Conservation (phyloP, 768 basidiomycete species). For the Agrocybe pediades region DNA sequence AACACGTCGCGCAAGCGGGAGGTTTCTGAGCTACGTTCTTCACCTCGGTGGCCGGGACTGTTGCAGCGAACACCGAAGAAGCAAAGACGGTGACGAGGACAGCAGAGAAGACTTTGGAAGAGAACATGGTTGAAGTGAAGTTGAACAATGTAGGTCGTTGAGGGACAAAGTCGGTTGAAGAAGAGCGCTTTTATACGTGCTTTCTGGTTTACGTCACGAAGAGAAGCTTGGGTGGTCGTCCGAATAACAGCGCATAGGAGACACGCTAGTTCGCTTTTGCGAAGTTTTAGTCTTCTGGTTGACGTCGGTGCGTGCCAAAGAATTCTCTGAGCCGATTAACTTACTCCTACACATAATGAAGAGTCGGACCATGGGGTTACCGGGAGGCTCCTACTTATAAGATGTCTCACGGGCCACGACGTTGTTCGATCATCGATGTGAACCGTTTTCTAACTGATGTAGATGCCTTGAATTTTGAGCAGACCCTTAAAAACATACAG, state of each 20-base stretch:
- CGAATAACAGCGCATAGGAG: no score
- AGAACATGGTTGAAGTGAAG: neutral
- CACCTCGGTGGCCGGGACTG: neutral
- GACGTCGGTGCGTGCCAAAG: no score
- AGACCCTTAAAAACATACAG: neutral
- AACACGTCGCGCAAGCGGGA: neutral
- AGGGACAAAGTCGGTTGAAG: neutral
- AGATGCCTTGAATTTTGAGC: neutral
- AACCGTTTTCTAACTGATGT: no score
- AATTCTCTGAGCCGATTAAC: no score
- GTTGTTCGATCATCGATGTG: no score
- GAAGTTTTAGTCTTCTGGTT: no score
- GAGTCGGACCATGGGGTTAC: no score
- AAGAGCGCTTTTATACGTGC: neutral
- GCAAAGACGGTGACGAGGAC: neutral
- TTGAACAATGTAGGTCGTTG: neutral
- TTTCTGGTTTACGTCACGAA: neutral
- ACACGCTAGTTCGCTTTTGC: neutral
- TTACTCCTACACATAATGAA: no score
- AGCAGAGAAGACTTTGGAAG: neutral
- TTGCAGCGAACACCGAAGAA: neutral
- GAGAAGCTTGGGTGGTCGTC: no score
- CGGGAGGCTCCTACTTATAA: no score
- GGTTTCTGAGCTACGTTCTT: neutral
- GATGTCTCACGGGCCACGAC: no score